Evolutionary conservation across 2,329 filamentous ascomycete genomes (phyloP).

Genomic region (Colletotrichum tofieldiae): DNA sequence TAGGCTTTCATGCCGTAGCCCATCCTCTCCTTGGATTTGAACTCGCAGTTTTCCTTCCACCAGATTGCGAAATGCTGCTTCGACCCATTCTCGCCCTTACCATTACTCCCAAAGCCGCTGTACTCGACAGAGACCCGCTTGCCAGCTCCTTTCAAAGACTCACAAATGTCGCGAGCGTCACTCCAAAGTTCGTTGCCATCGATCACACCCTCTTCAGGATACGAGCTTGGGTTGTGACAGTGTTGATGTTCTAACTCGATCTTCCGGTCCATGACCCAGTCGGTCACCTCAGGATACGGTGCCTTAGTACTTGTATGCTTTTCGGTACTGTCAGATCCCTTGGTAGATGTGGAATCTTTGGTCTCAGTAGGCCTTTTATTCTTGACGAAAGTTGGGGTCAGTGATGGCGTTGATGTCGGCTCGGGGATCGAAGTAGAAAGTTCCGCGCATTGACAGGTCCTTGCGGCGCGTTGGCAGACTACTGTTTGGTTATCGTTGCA

Average conservation of each 20-base stretch:
- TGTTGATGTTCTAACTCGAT: background rate
- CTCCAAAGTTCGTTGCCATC: background rate
- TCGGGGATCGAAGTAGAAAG: background rate
- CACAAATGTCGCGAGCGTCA: background rate
- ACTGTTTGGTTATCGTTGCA: background rate
- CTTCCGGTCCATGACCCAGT: background rate
- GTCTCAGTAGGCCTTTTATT: background rate
- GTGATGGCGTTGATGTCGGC: no score
- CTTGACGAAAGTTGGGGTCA: background rate
- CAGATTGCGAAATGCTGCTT: background rate
- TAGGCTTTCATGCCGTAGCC: background rate
- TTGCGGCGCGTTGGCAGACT: background rate
- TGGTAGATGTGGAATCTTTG: background rate
- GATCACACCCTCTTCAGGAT: background rate
- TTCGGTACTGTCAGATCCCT: background rate
- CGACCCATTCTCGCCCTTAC: no score
- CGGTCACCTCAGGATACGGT: background rate
- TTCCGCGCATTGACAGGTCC: background rate
- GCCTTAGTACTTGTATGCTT: background rate
- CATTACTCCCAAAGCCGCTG: no score
- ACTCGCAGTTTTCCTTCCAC: background rate
- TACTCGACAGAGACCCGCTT: background rate
- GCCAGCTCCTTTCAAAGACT: background rate
- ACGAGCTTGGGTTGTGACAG: background rate
- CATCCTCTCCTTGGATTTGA: background rate